These are phyloP conservation scores for Lumnitzera littorea DNA, from an alignment of 345 rosid species.

Conservation along the genomic window DNA sequence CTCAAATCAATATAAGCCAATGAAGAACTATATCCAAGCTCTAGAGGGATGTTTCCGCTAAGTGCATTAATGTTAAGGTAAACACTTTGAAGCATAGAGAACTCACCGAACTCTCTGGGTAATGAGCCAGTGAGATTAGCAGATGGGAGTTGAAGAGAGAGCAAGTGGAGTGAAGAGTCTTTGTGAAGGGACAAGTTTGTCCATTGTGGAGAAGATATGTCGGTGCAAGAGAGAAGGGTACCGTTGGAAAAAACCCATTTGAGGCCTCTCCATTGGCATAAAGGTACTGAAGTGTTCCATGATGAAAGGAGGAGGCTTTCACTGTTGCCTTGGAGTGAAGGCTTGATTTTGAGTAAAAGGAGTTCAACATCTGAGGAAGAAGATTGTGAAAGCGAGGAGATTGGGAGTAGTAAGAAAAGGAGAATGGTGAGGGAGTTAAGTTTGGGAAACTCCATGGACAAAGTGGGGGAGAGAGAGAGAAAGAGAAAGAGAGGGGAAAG, in stretches of 20 bases:
- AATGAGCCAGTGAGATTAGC: conserved; percentile 91
- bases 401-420: conserved; percentile 19
- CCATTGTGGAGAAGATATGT: conserved; percentile 64
- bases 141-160: conserved; percentile 83
- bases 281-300: conserved; percentile 84
- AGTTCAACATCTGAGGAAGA: conserved; percentile 61
- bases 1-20: conserved; percentile 77
- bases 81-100: conserved; percentile 78
- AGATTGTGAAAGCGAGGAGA: background rate
- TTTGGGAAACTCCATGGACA: conserved; percentile 42
- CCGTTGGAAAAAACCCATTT: conserved; percentile 84
- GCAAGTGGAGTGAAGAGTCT: conserved; percentile 72
- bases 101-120: conserved; percentile 84
- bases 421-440: conserved; percentile 27
- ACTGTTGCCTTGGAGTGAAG: conserved; percentile 66
- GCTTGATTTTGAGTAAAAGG: conserved; percentile 58
- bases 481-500: background rate
- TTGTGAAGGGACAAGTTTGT: conserved; percentile 52
- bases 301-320: conserved; percentile 83
- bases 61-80: conserved; percentile 74
- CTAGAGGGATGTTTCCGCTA: conserved; percentile 76
- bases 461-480: conserved; percentile 8
- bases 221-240: conserved; percentile 46
- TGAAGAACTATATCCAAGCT: conserved; percentile 87
- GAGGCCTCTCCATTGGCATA: conserved; percentile 97